A percentile compares a stretch with the other conserved stretches of the same genome.
phyloP scores from a whole-genome alignment of 495 filamentous ascomycete genomes.

The Podospora fimiseda region DNA sequence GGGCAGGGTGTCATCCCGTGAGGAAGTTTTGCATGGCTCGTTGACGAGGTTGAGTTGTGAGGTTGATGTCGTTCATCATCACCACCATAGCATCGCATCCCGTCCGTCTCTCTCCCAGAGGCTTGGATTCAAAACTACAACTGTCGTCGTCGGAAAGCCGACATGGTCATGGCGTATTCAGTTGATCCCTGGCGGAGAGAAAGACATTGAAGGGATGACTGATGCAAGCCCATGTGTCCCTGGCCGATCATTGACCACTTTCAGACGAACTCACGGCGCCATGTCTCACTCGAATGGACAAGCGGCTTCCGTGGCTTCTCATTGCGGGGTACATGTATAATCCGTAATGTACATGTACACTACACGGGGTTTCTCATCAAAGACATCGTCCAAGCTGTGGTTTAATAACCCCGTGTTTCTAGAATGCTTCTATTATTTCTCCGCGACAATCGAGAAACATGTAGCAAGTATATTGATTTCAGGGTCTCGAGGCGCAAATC shows the following conservation, averaged over 20 bases:
- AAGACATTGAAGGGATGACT: neutral
- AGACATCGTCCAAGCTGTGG: too few species aligned
- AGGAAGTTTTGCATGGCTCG: slow-evolving; percentile 25
- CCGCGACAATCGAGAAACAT: slow-evolving; percentile 8
- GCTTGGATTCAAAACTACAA: too few species aligned
- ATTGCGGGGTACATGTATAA: too few species aligned
- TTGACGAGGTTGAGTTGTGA: too few species aligned
- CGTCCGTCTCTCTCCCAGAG: slow-evolving; percentile 5
- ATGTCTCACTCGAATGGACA: slow-evolving; percentile 13
- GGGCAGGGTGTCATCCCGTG: slow-evolving; percentile 29
- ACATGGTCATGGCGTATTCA: neutral
- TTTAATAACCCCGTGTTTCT: slow-evolving; percentile 22
- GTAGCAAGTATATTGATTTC: slow-evolving; percentile 29
- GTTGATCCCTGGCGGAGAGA: neutral
- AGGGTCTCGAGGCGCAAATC: neutral
- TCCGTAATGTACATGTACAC: too few species aligned
- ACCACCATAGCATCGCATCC: neutral
- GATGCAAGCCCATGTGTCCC: neutral
- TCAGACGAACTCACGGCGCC: slow-evolving; percentile 6
- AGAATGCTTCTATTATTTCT: slow-evolving; percentile 23
- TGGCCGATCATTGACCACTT: neutral
- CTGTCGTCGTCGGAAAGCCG: too few species aligned
- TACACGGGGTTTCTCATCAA: too few species aligned
- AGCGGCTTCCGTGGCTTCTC: too few species aligned
- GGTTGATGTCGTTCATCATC: too few species aligned